Conservation (phyloP, 331 rosid genomes). For the Acacia concinna region DNA sequence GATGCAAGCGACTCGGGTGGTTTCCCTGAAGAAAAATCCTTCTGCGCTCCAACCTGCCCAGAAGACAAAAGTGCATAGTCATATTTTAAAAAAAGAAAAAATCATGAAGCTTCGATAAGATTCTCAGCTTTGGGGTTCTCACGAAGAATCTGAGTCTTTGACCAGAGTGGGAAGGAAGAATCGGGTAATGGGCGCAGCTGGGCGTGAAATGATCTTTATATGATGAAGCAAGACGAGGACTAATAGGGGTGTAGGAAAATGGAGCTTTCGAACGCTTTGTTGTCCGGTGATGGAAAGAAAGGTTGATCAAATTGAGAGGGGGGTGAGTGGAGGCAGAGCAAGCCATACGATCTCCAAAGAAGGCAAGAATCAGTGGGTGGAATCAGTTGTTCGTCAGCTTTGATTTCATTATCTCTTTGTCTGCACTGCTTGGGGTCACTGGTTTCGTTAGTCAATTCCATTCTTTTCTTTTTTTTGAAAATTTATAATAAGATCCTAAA, state of each 20-base stretch:
- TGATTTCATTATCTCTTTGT: constrained; percentile 26
- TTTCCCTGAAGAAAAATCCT: constrained; percentile 55
- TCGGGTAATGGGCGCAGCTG: constrained; percentile 31
- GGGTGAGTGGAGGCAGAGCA: constrained; percentile 43
- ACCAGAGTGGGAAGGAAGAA: constrained; percentile 25
- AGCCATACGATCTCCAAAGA: constrained; percentile 45
- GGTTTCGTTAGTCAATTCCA: background rate
- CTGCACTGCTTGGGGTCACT: background rate
- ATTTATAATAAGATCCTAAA: no score
- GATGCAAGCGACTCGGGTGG: constrained; percentile 51
- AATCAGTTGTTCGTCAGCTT: constrained; percentile 12
- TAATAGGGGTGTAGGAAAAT: constrained; percentile 27
- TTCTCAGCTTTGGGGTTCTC: constrained; percentile 30
- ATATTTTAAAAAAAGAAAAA: constrained; percentile 26
- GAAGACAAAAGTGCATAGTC: constrained; percentile 24
- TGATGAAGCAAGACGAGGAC: constrained; percentile 33
- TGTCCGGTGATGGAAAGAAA: constrained; percentile 35
- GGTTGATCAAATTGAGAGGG: constrained; percentile 41
- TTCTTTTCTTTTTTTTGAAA: no score
- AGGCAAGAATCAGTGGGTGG: background rate
- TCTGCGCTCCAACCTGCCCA: constrained; percentile 65
- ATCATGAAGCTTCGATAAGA: constrained; percentile 33
- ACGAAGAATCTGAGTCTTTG: constrained; percentile 50
- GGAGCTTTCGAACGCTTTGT: constrained; percentile 34
- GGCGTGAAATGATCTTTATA: constrained; percentile 29